These are phyloP conservation scores for Aureobasidium sp. DNA, from an alignment of 2,329 filamentous ascomycete species.

Conservation along the genomic window DNA sequence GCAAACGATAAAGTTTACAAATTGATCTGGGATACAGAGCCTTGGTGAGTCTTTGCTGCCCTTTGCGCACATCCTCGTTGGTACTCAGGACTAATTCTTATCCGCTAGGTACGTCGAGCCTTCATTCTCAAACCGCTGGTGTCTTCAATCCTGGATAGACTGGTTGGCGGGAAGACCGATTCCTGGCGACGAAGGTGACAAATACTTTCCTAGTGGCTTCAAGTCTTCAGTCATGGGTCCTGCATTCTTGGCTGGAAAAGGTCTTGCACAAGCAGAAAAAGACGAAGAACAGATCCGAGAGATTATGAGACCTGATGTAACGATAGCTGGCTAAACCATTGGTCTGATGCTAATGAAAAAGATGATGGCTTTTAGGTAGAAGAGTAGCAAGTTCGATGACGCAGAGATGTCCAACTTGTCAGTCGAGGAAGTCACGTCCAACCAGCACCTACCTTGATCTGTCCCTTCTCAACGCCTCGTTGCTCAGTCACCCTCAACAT, in stretches of 20 bases:
- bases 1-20: slow-evolving; percentile 45
- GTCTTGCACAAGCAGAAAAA: slow-evolving; percentile 27
- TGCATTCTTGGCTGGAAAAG: slow-evolving; percentile 43
- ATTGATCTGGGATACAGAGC: slow-evolving; percentile 52
- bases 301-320: not conserved
- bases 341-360: not conserved
- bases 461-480: not conserved
- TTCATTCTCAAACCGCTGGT: slow-evolving; percentile 57
- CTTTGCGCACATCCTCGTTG: too few relatives aligned
- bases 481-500: not conserved
- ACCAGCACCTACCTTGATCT: not conserved
- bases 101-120: slow-evolving; percentile 38
- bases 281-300: slow-evolving; percentile 17
- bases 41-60: slow-evolving; percentile 46
- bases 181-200: slow-evolving; percentile 42
- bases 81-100: not conserved
- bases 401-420: not conserved
- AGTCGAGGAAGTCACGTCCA: not conserved
- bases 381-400: not conserved
- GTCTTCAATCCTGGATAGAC: slow-evolving; percentile 47
- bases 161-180: slow-evolving; percentile 40
- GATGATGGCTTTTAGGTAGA: not conserved
- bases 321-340: not conserved
- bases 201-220: slow-evolving; percentile 47
- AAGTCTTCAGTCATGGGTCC: slow-evolving; percentile 57